phyloP scores from a whole-genome alignment of 1,284 basidiomycete genomes.

The Cryptococcus sp. region DNA sequence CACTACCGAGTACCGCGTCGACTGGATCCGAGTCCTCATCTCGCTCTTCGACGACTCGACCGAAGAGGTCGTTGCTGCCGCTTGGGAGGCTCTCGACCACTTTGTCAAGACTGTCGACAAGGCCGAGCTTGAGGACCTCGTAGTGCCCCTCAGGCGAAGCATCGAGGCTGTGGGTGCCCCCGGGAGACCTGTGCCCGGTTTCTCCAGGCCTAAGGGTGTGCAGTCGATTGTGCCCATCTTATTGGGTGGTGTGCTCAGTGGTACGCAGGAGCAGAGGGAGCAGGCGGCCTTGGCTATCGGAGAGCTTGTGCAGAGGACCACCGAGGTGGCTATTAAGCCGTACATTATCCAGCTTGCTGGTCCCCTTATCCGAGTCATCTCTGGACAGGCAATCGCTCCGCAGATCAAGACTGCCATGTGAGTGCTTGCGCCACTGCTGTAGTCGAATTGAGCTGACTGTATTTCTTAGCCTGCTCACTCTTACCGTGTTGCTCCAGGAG shows the following conservation, averaged over 20 bases:
- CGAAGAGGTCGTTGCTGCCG: conserved; percentile 71
- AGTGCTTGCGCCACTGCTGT: conserved; percentile 18
- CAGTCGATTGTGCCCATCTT: conserved; percentile 83
- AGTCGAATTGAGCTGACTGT: conserved; percentile 13
- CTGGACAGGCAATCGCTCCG: conserved; percentile 79
- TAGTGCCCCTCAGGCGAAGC: conserved; percentile 80
- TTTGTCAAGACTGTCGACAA: conserved; percentile 91
- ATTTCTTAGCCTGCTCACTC: conserved; percentile 58
- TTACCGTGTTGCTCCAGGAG: conserved; percentile 73
- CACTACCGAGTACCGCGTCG: conserved; percentile 76
- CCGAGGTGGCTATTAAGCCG: conserved; percentile 85
- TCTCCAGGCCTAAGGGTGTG: conserved; percentile 86
- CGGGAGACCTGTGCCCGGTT: conserved; percentile 76
- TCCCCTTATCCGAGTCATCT: conserved; percentile 89
- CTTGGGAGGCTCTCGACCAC: conserved; percentile 77
- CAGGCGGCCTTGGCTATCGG: conserved; percentile 92
- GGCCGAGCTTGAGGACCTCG: conserved; percentile 84
- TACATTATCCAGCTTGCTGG: conserved; percentile 96
- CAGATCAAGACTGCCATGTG: conserved; percentile 83
- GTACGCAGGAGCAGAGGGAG: conserved; percentile 61
- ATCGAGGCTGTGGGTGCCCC: conserved; percentile 82
- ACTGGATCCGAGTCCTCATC: conserved; percentile 93
- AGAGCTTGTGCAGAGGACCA: conserved; percentile 87
- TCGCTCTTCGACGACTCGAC: conserved; percentile 78
- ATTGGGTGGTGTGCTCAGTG: conserved; percentile 66